Evolutionary conservation across 2,329 filamentous ascomycete species (phyloP), one percentile per base, ranked within the genome.

Genomic region (Alternaria sp.): DNA sequence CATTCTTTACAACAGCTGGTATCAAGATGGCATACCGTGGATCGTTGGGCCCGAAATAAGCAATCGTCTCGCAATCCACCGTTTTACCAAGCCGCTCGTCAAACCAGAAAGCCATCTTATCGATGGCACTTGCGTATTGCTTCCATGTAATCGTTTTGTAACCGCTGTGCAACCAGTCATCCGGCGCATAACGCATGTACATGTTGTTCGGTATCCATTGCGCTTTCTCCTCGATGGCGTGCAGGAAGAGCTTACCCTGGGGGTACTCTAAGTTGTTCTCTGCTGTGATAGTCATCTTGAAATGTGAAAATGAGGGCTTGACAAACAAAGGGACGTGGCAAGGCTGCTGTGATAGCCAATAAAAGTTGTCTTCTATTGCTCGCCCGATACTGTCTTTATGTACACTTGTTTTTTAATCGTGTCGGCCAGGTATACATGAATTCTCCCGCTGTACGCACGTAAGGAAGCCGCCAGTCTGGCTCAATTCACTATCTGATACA

Each of bases 71-170:
- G 17, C 45, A 0, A 56, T 62, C 51, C 7, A 26, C 52, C 13
- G 54, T 44, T 32, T 63, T 53, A 6, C 66, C 66, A 10, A 72
- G 55, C 47, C 67, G 21, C 26, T 67, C 23, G 44, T 72, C 69
- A 2, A 72, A 57, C 66, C 66, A 72, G 53, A 62, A 60, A 2
- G 69, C 64, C 28, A 66, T 45, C 44, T 67, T 70, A 55, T 72
- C 59, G 49, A 72, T 54, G 2, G 65, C 50, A 13, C 59, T 45
- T 28, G 36, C 36, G 0, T 40, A 40, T 5, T 40, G 36, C 36
- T 40, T 40, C 36, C 36, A 40, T 5, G 36, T 40, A 40, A 40
- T 40, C 15, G 36, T 40, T 5, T 6, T 40, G 36, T 40, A 40
- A 3, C 36, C 36, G 2, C 36, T 30, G 28, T 30, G 28, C 12